phyloP scores from a whole-genome alignment of 768 basidiomycete genomes.

The Xerocomellus dryophilus region DNA sequence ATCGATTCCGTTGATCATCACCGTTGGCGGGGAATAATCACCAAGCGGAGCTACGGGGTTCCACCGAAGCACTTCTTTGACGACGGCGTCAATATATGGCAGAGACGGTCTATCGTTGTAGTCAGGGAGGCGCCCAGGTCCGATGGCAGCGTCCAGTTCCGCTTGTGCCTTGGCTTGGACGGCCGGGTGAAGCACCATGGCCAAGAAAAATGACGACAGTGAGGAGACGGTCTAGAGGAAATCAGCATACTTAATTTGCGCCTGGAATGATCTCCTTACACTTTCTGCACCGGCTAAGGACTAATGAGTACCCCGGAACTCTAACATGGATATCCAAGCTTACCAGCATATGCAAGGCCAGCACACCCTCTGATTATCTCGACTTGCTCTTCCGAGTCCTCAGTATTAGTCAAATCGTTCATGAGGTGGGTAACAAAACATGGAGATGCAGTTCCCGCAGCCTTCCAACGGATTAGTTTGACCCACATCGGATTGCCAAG shows the following conservation, averaged over 20 bases:
- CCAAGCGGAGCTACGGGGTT: conserved; percentile 34
- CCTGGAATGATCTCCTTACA: conserved; percentile 8
- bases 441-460: conserved; percentile 27
- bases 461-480: conserved; percentile 12
- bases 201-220: conserved; percentile 30
- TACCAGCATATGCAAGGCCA: conserved; percentile 48
- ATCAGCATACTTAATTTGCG: not conserved
- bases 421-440: conserved; percentile 32
- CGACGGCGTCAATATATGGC: conserved; percentile 29
- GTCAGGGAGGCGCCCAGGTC: conserved; percentile 30
- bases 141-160: conserved; percentile 27
- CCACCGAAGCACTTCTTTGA: conserved; percentile 34
- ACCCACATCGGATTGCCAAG: not conserved
- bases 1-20: conserved; percentile 11
- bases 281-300: conserved; percentile 41
- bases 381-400: conserved; percentile 20
- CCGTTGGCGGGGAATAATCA: conserved; percentile 18
- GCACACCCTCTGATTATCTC: conserved; percentile 42
- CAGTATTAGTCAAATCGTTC: conserved; percentile 12
- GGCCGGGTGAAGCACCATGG: conserved; percentile 29
- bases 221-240: conserved; percentile 28
- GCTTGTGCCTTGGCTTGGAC: conserved; percentile 31
- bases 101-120: conserved; percentile 28
- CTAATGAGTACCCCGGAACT: conserved; percentile 4
- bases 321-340: conserved; percentile 4